Evolutionary conservation across 2,329 filamentous ascomycete species (phyloP).

Genomic region (Colletotrichum noveboracense): DNA sequence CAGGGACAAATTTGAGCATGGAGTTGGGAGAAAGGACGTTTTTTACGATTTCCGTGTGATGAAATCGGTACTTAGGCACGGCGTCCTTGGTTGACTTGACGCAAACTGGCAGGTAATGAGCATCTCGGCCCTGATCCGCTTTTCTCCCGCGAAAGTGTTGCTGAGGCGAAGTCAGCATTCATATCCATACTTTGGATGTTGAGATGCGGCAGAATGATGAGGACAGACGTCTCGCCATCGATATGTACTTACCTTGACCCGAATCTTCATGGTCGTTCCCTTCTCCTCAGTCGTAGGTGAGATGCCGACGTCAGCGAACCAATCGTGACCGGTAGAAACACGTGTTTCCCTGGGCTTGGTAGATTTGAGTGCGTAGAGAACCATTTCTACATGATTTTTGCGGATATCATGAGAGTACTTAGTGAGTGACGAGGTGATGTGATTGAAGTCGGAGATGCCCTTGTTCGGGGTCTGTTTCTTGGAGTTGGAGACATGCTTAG

Average conservation of each 20-base stretch:
- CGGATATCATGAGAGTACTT: conserved; percentile 47
- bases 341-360: conserved; percentile 45
- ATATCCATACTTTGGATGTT: neutral
- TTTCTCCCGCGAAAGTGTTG: conserved; percentile 50
- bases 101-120: conserved; percentile 45
- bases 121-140: conserved; percentile 42
- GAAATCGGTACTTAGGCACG: conserved; percentile 65
- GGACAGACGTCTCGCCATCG: neutral
- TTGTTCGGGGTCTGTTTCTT: conserved; percentile 35
- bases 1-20: conserved; percentile 64
- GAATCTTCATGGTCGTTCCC: conserved; percentile 51
- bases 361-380: conserved; percentile 49
- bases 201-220: neutral
- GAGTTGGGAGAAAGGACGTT: conserved; percentile 66
- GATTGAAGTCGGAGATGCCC: conserved; percentile 46
- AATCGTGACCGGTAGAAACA: conserved; percentile 47
- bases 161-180: conserved; percentile 28
- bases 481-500: conserved; percentile 18
- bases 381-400: conserved; percentile 49
- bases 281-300: conserved; percentile 34
- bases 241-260: conserved; percentile 50
- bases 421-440: conserved; percentile 14
- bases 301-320: conserved; percentile 51
- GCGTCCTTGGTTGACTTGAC: conserved; percentile 55
- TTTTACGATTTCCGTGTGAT: conserved; percentile 64